Evolutionary conservation across 495 filamentous ascomycete genomes (phyloP).

Genomic region (Tirmania nivea): DNA sequence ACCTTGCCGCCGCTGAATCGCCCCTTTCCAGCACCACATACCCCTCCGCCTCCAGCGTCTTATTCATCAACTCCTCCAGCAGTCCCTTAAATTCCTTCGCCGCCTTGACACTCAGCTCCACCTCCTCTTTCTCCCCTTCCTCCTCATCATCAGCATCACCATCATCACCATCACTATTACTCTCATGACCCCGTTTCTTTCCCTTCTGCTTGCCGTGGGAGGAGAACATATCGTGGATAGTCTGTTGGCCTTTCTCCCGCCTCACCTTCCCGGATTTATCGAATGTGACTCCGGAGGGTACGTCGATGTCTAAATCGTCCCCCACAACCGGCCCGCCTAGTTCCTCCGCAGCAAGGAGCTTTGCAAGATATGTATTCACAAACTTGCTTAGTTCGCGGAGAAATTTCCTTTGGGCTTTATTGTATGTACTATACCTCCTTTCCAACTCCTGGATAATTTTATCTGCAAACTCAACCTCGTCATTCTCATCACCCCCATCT

Average conservation of each 20-base stretch:
- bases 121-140: constrained; percentile 36
- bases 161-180: constrained; percentile 31
- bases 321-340: constrained; percentile 71
- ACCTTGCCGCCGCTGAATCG: constrained; percentile 63
- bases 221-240: constrained; percentile 47
- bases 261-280: constrained; percentile 22
- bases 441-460: constrained; percentile 25
- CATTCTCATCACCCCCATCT: constrained; percentile 32
- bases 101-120: constrained; percentile 16
- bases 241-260: constrained; percentile 42
- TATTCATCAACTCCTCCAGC: constrained; percentile 27
- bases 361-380: constrained; percentile 45
- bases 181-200: constrained; percentile 18
- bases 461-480: constrained; percentile 34
- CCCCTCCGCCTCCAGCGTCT: constrained; percentile 25
- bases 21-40: constrained; percentile 41
- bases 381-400: constrained; percentile 47
- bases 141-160: constrained; percentile 42
- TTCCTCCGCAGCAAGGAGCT: constrained; percentile 71
- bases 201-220: constrained; percentile 3
- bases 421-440: constrained; percentile 21
- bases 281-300: constrained; percentile 20
- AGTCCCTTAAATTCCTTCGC: constrained; percentile 34
- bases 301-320: constrained; percentile 40
- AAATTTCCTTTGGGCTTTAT: constrained; percentile 20